phyloP scores from a whole-genome alignment of 176 grass and related monocot species.

The Triticum dicoccoides region DNA sequence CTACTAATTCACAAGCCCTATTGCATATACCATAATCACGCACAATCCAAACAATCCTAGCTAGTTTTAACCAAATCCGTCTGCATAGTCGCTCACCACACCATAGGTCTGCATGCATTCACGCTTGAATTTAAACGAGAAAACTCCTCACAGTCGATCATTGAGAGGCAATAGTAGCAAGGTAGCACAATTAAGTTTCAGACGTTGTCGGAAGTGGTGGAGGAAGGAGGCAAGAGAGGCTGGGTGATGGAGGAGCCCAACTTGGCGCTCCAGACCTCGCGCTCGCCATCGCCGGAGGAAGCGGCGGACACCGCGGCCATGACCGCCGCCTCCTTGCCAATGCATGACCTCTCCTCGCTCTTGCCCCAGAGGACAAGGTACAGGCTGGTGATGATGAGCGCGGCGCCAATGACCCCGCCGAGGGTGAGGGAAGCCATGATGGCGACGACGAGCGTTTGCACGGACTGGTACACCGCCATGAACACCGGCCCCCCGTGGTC shows the following conservation, averaged over 20 bases:
- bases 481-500: slow-evolving; percentile 87
- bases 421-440: slow-evolving; percentile 67
- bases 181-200: slow-evolving; percentile 17
- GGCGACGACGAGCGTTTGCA: slow-evolving; percentile 90
- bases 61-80: slow-evolving; percentile 3
- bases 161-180: not conserved
- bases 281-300: not conserved
- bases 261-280: slow-evolving; percentile 10
- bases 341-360: slow-evolving; percentile 59
- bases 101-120: not conserved
- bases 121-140: not conserved
- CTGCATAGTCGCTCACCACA: not conserved
- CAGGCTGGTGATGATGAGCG: slow-evolving; percentile 72
- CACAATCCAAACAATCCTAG: slow-evolving; percentile 1
- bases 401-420: slow-evolving; percentile 82
- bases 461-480: slow-evolving; percentile 95
- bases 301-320: not conserved
- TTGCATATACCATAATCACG: not conserved
- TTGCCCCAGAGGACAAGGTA: slow-evolving; percentile 99
- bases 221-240: slow-evolving; percentile 76
- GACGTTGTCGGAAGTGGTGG: slow-evolving; percentile 54
- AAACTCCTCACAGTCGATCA: not conserved
- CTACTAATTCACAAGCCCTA: not conserved
- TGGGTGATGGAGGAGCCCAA: slow-evolving; percentile 50
- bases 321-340: slow-evolving; percentile 30